Conservation (phyloP, 2,329 filamentous ascomycete species). For the Ophiocordyceps australis region DNA sequence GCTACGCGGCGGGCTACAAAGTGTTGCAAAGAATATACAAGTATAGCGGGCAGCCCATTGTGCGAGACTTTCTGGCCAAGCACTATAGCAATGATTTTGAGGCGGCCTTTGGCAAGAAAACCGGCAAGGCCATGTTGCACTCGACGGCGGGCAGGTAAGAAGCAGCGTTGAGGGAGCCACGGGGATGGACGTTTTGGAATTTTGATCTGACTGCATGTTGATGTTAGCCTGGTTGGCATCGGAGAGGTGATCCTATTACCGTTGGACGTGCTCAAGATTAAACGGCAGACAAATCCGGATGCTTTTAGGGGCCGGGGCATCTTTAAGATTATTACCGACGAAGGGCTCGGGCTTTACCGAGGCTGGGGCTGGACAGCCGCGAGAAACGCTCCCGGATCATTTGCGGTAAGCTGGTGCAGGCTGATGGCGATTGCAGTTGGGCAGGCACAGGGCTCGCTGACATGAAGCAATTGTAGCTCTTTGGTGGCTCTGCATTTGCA, state of each 20-base stretch:
- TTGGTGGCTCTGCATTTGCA: slow-evolving; percentile 90
- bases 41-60: slow-evolving; percentile 92
- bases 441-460: too few species aligned
- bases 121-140: slow-evolving; percentile 95
- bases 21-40: slow-evolving; percentile 95
- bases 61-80: slow-evolving; percentile 67
- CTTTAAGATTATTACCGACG: slow-evolving; percentile 75
- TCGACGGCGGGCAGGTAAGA: slow-evolving; percentile 76
- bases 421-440: too few species aligned
- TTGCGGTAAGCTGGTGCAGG: slow-evolving; percentile 50
- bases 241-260: slow-evolving; percentile 92
- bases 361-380: slow-evolving; percentile 97
- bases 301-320: slow-evolving; percentile 90
- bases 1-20: slow-evolving; percentile 97
- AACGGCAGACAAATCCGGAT: slow-evolving; percentile 97
- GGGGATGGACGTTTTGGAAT: neutral
- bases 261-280: slow-evolving; percentile 96
- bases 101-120: slow-evolving; percentile 82
- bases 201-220: too few species aligned
- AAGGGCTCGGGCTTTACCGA: slow-evolving; percentile 89
- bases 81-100: slow-evolving; percentile 78
- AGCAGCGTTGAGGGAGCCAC: neutral
- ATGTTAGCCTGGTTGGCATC: slow-evolving; percentile 69
- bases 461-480: too few species aligned
- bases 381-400: slow-evolving; percentile 89